phyloP scores from a whole-genome alignment of 257 asterid species.

The Cordia subcordata region DNA sequence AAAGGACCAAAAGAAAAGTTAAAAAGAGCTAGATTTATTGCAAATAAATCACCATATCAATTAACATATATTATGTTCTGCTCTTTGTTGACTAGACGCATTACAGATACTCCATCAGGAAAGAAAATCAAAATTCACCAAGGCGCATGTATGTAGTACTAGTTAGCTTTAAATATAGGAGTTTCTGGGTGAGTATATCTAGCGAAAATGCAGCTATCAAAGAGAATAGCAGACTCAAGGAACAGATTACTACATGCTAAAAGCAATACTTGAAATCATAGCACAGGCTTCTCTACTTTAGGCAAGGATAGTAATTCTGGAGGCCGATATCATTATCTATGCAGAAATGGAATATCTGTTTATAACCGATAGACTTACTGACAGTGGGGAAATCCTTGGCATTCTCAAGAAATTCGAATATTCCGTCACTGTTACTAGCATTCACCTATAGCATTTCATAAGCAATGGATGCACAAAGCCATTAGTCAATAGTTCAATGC shows the following conservation, averaged over 20 bases:
- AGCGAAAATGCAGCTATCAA: too few species aligned
- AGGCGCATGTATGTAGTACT: too few species aligned
- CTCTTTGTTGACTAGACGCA: too few species aligned
- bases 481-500: neutral
- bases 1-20: neutral
- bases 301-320: neutral
- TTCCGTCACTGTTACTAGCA: slow-evolving; percentile 20
- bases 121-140: too few species aligned
- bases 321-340: neutral
- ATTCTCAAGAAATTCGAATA: slow-evolving; percentile 33
- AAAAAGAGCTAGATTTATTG: neutral
- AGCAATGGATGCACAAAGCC: neutral
- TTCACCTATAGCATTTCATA: slow-evolving; percentile 24
- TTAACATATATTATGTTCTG: too few species aligned
- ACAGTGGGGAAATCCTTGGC: slow-evolving; percentile 38
- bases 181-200: neutral
- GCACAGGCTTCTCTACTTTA: too few species aligned
- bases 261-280: too few species aligned
- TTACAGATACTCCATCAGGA: too few species aligned
- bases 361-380: slow-evolving; percentile 32
- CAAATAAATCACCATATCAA: neutral
- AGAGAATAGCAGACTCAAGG: too few species aligned
- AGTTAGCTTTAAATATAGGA: too few species aligned
- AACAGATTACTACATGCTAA: too few species aligned
- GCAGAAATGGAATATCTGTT: too few species aligned